Conservation (phyloP, 1,139 yeast genomes). For the Pneumocystis oryctolagi region DNA sequence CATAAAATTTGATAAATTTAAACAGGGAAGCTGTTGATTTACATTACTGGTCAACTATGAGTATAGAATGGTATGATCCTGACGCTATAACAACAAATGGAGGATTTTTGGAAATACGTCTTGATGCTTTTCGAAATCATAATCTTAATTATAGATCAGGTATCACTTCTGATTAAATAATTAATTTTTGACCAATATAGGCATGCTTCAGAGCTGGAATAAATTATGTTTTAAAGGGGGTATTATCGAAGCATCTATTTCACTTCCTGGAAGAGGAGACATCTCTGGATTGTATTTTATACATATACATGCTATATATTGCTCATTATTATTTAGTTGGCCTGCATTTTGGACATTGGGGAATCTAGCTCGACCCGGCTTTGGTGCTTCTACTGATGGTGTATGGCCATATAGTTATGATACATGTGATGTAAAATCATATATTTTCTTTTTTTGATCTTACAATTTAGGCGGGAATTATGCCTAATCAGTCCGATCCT, state of each 20-base stretch:
- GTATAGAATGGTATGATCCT: conserved; percentile 80
- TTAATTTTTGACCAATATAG: conserved; percentile 20
- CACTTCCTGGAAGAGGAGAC: conserved; percentile 55
- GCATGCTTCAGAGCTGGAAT: conserved; percentile 79
- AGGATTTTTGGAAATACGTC: conserved; percentile 48
- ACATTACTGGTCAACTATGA: conserved; percentile 65
- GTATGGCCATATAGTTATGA: conserved; percentile 83
- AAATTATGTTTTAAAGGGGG: conserved; percentile 72
- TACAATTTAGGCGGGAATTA: conserved; percentile 28
- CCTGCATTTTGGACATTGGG: conserved; percentile 88
- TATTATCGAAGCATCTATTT: conserved; percentile 49
- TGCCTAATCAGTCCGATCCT: conserved; percentile 71
- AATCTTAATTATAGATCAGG: conserved; percentile 52
- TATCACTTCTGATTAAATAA: background rate
- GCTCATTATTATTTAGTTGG: conserved; percentile 60
- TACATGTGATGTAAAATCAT: conserved; percentile 57
- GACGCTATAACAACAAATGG: conserved; percentile 58
- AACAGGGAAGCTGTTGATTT: conserved; percentile 45
- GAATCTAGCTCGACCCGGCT: conserved; percentile 69
- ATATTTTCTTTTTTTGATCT: background rate
- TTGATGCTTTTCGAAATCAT: conserved; percentile 65
- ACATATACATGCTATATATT: conserved; percentile 53
- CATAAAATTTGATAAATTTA: background rate
- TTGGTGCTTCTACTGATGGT: conserved; percentile 59
- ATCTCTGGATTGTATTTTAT: conserved; percentile 60